Percentiles rank a stretch among this genome's conserved stretches.
phyloP scores from a whole-genome alignment of 306 rosid genomes.

The Quercus cerris region DNA sequence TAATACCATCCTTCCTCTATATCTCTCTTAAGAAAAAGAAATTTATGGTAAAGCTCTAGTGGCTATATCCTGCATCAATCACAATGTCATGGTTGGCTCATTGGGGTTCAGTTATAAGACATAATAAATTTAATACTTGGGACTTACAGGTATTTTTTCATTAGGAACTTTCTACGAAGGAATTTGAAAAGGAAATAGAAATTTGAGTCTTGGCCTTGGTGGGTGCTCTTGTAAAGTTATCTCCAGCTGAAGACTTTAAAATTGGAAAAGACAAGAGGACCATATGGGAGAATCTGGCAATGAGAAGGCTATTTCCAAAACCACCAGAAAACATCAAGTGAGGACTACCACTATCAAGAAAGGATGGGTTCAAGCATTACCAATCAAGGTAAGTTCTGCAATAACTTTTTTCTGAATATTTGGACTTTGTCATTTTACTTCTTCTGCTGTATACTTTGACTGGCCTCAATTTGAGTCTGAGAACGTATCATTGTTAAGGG shows the following conservation, averaged over 20 bases:
- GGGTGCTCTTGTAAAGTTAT: background rate
- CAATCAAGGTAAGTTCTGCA: constrained; percentile 34
- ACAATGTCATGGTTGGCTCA: no score
- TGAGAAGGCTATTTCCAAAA: constrained; percentile 28
- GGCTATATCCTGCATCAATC: no score
- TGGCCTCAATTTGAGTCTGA: background rate
- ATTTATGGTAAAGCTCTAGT: no score
- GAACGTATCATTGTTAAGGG: background rate
- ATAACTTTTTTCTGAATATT: background rate
- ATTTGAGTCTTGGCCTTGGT: constrained; percentile 1
- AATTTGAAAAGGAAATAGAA: constrained; percentile 7
- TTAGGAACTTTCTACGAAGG: background rate
- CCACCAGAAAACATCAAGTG: constrained; percentile 6
- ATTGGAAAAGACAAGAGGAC: constrained; percentile 3
- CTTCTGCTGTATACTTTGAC: background rate
- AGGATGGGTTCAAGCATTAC: constrained; percentile 26
- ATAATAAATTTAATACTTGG: background rate
- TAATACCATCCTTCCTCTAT: no score
- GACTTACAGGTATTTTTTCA: background rate
- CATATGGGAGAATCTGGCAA: constrained; percentile 47
- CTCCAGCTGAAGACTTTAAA: background rate
- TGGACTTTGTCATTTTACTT: background rate
- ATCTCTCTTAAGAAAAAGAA: no score
- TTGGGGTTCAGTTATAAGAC: background rate
- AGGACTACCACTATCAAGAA: constrained; percentile 20